Percentiles rank a stretch among this genome's conserved stretches.
These are phyloP conservation scores for Paecilomyces sp. DNA, from an alignment of 2,329 filamentous ascomycete species.

Conservation along the genomic window DNA sequence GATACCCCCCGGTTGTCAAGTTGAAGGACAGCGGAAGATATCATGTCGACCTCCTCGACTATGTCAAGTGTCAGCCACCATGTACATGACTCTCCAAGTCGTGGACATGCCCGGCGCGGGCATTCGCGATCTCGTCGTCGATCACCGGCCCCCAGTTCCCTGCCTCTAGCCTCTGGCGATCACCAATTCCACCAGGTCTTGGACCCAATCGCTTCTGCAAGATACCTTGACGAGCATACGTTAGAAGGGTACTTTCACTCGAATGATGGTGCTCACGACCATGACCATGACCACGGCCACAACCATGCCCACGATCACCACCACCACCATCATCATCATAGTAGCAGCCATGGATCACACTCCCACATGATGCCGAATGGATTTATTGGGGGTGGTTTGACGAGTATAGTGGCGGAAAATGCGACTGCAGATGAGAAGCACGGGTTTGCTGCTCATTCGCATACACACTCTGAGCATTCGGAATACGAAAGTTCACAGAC, in stretches of 20 bases:
- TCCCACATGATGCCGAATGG: constrained; percentile 1
- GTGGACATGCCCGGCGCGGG: constrained; percentile 22
- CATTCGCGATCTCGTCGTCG: constrained; percentile 27
- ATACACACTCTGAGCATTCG: not conserved
- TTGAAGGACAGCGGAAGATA: constrained; percentile 8
- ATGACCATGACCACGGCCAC: constrained; percentile 18
- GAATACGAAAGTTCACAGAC: not conserved
- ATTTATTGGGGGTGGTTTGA: not conserved
- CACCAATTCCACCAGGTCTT: constrained; percentile 9
- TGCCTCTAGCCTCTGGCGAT: constrained; percentile 15
- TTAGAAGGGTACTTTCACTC: constrained; percentile 1
- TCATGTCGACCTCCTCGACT: constrained; percentile 27
- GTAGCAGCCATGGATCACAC: not conserved
- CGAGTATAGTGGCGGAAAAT: not conserved
- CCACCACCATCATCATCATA: constrained; percentile 12
- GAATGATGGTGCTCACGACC: constrained; percentile 13
- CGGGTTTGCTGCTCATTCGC: not conserved
- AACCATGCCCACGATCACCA: constrained; percentile 17
- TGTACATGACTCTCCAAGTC: constrained; percentile 14
- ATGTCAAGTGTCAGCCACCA: constrained; percentile 22
- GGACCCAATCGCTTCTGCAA: not conserved
- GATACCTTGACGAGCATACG: not conserved
- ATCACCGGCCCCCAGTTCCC: constrained; percentile 19
- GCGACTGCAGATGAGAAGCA: not conserved
- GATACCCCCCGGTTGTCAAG: constrained; percentile 5